Base-by-base conservation (phyloP, 2,329 filamentous ascomycete species). In the Colletotrichum sp. region DNA sequence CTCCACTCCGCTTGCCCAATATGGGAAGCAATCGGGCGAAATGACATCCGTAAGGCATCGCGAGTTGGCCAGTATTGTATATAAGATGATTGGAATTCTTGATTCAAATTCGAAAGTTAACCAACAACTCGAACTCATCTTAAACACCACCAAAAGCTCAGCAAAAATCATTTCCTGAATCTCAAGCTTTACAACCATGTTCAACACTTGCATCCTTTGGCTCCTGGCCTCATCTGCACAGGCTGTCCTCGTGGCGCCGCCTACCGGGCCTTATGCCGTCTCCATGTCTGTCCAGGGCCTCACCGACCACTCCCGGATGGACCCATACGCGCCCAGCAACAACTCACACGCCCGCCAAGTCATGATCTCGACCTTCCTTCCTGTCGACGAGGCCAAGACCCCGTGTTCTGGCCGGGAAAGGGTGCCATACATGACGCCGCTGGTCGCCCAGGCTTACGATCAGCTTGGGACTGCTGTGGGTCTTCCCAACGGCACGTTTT, bases 371-470 rank as follows among this genome's bases (percentile, higher is more conserved):
- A 71, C 83, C 5, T 85, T 83, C 60, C 77, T 83, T 21, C 84
- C 84, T 0, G 71, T 84, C 6, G 77, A 81, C 6, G 30, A 73
- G 24, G 28, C 76, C 16, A 55, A 73, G 2, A 76, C 77, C 3
- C 65, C 68, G 18, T 85, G 83, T 48, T 70, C 68, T 55, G 48
- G n/a, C 1, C 61, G 32, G 5, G 28, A 76, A 16, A 73, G 24
- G 0, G 71, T 80, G 0, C 77, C 83, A 3, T 85, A 85, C 77
- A 85, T 85, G 84, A 80, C 83, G 0, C 82, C 83, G 0, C 75
- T 76, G 0, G 82, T 84, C 0, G 83, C 84, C 0, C 76, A 79
- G 5, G 76, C 65, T 0, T 84, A 85, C 30, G 83, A 82, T 2
- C 36, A 74, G 5, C 75, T 79, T 24, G 83, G 79, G 1, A 75